Conservation (phyloP, 2,329 filamentous ascomycete genomes). For the Cladophialophora yegresii region DNA sequence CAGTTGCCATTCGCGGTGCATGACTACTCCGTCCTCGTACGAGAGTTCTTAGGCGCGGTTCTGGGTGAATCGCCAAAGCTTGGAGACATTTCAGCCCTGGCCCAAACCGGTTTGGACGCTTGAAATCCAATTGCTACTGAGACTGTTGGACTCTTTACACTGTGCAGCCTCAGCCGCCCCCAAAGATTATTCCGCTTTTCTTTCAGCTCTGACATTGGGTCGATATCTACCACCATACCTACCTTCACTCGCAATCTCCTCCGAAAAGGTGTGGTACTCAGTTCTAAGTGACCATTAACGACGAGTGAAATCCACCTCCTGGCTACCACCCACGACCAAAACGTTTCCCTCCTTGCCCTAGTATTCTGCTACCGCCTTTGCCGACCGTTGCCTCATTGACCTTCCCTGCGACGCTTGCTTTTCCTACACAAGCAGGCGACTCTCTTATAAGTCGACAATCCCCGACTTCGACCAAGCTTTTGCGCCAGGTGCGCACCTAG, state of each 20-base stretch:
- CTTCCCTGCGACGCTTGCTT: not conserved
- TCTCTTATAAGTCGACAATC: not conserved
- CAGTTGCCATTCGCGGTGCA: slow-evolving; percentile 1
- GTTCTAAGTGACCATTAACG: not conserved
- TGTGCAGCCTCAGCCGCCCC: slow-evolving; percentile 28
- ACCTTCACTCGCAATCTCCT: slow-evolving; percentile 2
- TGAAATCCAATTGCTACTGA: slow-evolving; percentile 13
- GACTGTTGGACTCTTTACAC: slow-evolving; percentile 11
- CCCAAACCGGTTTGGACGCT: slow-evolving; percentile 13
- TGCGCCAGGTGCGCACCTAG: slow-evolving; percentile 33
- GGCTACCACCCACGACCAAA: not conserved
- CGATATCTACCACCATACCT: not conserved
- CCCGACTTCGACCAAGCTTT: not conserved
- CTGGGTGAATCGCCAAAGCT: not conserved
- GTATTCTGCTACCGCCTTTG: slow-evolving; percentile 13
- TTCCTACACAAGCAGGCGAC: not conserved
- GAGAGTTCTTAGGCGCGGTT: not conserved
- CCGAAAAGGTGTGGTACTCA: not conserved
- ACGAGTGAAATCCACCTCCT: slow-evolving; percentile 8
- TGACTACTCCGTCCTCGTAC: too few species aligned
- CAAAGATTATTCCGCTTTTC: slow-evolving; percentile 17
- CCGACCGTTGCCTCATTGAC: slow-evolving; percentile 8
- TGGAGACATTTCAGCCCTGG: slow-evolving; percentile 21
- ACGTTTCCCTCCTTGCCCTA: slow-evolving; percentile 11
- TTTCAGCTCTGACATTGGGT: slow-evolving; percentile 18